These are phyloP conservation scores for Suhomyces canberraensis DNA, from an alignment of 805 yeast genomes.

Conservation along the genomic window DNA sequence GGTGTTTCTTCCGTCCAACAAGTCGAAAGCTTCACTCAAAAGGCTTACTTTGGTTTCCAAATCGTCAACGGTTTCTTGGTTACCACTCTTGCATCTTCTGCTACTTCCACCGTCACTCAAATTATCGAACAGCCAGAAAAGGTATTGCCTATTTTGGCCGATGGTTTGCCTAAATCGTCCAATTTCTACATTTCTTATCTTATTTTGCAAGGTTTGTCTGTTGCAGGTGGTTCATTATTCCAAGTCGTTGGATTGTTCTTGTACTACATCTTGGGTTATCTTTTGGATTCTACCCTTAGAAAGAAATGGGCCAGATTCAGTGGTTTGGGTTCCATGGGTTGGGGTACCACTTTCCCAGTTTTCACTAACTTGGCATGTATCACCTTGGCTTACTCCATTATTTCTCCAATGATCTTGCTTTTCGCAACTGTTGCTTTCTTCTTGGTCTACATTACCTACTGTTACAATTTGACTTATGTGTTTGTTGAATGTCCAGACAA, in stretches of 20 bases:
- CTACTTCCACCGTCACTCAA: conserved; percentile 71
- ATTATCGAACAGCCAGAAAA: conserved; percentile 61
- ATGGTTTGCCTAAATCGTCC: conserved; percentile 81
- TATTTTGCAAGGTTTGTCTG: conserved; percentile 74
- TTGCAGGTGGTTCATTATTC: conserved; percentile 71
- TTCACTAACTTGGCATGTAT: conserved; percentile 71
- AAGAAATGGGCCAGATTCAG: conserved; percentile 63
- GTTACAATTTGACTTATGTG: conserved; percentile 75
- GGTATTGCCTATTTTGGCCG: conserved; percentile 74
- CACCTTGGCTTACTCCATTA: conserved; percentile 62
- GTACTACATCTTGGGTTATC: conserved; percentile 54
- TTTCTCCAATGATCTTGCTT: conserved; percentile 77
- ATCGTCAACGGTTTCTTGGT: conserved; percentile 87
- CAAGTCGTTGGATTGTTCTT: conserved; percentile 62
- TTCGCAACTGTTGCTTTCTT: conserved; percentile 72
- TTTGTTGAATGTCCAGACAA: conserved; percentile 64
- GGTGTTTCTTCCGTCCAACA: conserved; percentile 72
- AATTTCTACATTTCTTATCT: conserved; percentile 86
- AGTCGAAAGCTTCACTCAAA: conserved; percentile 78
- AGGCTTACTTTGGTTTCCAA: conserved; percentile 87
- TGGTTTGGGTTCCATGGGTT: conserved; percentile 48
- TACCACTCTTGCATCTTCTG: conserved; percentile 78
- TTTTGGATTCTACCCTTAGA: conserved; percentile 63
- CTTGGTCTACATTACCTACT: conserved; percentile 70
- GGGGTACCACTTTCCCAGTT: conserved; percentile 81